Evolutionary conservation across 73 alveolate species (phyloP).

Genomic region (Paramecium octaurelia): DNA sequence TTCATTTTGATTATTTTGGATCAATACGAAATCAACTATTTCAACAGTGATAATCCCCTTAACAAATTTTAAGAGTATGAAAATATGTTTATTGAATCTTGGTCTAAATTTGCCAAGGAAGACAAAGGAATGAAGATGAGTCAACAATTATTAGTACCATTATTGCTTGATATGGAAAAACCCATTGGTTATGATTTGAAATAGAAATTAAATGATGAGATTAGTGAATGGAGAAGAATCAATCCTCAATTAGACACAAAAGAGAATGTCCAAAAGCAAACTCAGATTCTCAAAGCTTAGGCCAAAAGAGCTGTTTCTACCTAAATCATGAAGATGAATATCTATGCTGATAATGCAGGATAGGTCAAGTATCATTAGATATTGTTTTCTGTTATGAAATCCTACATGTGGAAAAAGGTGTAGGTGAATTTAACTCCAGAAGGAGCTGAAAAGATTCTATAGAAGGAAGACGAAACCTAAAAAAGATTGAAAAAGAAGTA

Average conservation of each 20-base stretch:
- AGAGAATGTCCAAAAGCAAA: not conserved
- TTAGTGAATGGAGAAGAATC: slow-evolving; percentile 16
- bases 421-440: slow-evolving; percentile 16
- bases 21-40: slow-evolving; percentile 92
- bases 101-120: slow-evolving; percentile 78
- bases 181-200: slow-evolving; percentile 71
- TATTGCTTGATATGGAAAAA: slow-evolving; percentile 61
- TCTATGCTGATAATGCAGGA: slow-evolving; percentile 75
- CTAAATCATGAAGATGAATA: slow-evolving; percentile 72
- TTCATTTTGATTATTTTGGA: slow-evolving; percentile 93
- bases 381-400: slow-evolving; percentile 70
- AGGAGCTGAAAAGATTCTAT: slow-evolving; percentile 40
- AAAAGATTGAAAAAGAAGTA: slow-evolving; percentile 26
- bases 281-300: not conserved
- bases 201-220: not conserved
- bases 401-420: slow-evolving; percentile 57
- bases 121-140: slow-evolving; percentile 69
- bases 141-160: slow-evolving; percentile 55
- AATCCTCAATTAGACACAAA: not conserved
- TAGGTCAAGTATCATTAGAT: slow-evolving; percentile 79
- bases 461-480: slow-evolving; percentile 42
- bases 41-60: slow-evolving; percentile 88
- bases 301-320: slow-evolving; percentile 56
- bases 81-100: slow-evolving; percentile 78
- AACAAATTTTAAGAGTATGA: slow-evolving; percentile 80